Evolutionary conservation across 1,139 yeast genomes (phyloP).

Genomic region (Yamadazyma sp.): DNA sequence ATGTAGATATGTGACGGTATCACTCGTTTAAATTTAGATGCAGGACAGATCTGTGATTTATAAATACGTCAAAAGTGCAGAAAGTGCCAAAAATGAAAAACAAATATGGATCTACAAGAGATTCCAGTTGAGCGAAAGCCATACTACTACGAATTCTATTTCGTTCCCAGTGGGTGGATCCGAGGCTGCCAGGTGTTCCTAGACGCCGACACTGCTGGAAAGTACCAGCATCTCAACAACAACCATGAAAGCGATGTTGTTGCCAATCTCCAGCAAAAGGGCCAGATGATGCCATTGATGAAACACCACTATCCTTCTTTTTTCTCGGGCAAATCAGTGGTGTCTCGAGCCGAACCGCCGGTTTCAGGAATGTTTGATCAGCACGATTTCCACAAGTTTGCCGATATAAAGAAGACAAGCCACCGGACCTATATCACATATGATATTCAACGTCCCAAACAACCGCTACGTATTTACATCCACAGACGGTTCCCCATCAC

Average conservation of each 20-base stretch:
- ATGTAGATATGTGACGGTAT: neutral
- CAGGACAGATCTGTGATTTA: neutral
- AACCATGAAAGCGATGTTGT: neutral
- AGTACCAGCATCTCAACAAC: neutral
- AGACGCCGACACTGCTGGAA: slow-evolving; percentile 2
- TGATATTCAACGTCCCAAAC: neutral
- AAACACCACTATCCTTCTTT: neutral
- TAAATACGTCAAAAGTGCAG: neutral
- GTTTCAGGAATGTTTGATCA: neutral
- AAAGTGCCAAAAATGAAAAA: neutral
- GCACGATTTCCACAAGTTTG: neutral
- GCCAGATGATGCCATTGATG: slow-evolving; percentile 1
- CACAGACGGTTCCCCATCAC: slow-evolving; percentile 6
- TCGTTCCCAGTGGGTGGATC: neutral
- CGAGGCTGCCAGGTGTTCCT: slow-evolving; percentile 1
- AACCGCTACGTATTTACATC: neutral
- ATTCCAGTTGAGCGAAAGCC: slow-evolving; percentile 3
- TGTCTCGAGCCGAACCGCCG: neutral
- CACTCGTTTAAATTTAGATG: neutral
- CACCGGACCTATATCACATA: neutral
- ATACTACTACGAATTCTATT: slow-evolving; percentile 4
- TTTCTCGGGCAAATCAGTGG: neutral
- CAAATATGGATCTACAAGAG: neutral
- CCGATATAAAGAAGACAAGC: neutral
- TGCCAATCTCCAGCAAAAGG: slow-evolving; percentile 3